A percentile compares a stretch with the other conserved stretches of the same genome.
Conservation (phyloP, 805 yeast genomes). For the Cyberlindnera euphorbiiphila region DNA sequence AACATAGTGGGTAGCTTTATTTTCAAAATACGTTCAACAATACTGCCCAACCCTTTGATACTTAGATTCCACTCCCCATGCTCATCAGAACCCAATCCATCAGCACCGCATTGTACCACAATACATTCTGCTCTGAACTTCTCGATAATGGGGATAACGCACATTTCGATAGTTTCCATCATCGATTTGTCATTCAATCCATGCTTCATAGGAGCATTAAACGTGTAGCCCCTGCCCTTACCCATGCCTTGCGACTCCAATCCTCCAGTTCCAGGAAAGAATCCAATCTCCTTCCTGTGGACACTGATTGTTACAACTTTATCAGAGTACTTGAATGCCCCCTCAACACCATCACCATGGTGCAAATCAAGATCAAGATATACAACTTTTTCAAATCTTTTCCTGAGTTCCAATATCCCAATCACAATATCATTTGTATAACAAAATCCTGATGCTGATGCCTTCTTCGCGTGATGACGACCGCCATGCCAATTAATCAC, state of each 20-base stretch:
- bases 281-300: constrained; percentile 62
- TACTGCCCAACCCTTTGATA: constrained; percentile 42
- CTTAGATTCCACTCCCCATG: constrained; percentile 68
- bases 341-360: constrained; percentile 78
- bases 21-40: constrained; percentile 30
- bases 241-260: constrained; percentile 35
- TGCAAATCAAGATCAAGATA: constrained; percentile 74
- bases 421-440: constrained; percentile 67
- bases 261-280: constrained; percentile 70
- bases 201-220: constrained; percentile 53
- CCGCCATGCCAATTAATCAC: constrained; percentile 80
- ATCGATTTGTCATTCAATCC: constrained; percentile 52
- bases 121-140: constrained; percentile 46
- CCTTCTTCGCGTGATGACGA: constrained; percentile 59
- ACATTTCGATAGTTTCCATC: constrained; percentile 33
- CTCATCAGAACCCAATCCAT: constrained; percentile 65
- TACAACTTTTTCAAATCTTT: constrained; percentile 41
- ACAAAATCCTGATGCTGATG: constrained; percentile 65
- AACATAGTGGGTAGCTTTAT: constrained; percentile 39
- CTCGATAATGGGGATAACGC: constrained; percentile 40
- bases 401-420: constrained; percentile 48
- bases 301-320: constrained; percentile 59
- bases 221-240: constrained; percentile 33
- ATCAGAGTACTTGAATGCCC: constrained; percentile 53
- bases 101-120: constrained; percentile 70